These are phyloP conservation scores for Ceratonia siliqua DNA, from an alignment of 306 rosid genomes.

Conservation along the genomic window DNA sequence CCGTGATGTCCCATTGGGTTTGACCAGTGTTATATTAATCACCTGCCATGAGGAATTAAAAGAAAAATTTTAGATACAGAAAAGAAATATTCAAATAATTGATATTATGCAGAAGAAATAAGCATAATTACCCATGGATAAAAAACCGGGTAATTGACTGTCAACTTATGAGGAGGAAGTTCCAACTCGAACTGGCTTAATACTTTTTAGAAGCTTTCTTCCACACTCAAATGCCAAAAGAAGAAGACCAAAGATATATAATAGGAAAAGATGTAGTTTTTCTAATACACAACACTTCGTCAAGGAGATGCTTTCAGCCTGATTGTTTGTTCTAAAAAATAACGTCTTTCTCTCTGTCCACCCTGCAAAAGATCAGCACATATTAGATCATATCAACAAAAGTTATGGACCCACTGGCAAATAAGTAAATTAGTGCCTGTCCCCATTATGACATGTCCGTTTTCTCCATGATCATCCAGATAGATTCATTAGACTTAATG, in stretches of 20 bases:
- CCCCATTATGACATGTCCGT: neutral
- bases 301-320: constrained; percentile 49
- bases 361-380: constrained; percentile 51
- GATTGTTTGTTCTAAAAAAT: constrained; percentile 37
- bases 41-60: constrained; percentile 31
- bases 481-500: neutral
- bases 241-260: constrained; percentile 62
- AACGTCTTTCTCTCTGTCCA: constrained; percentile 55
- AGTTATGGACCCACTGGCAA: neutral
- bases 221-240: constrained; percentile 50
- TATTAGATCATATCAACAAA: constrained; percentile 18
- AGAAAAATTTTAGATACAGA: neutral
- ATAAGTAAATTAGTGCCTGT: constrained; percentile 2
- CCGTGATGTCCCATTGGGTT: neutral
- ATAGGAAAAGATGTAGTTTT: constrained; percentile 51
- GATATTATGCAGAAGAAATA: neutral
- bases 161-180: constrained; percentile 44
- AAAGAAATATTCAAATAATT: neutral
- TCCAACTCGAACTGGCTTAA: constrained; percentile 70
- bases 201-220: constrained; percentile 44
- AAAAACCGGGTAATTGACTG: constrained; percentile 19
- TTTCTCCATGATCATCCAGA: constrained; percentile 17
- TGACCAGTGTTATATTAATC: constrained; percentile 6
- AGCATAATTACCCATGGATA: constrained; percentile 40
- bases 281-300: constrained; percentile 39